A percentile compares a stretch with the other conserved stretches of the same genome.
phyloP scores from a whole-genome alignment of 2,329 filamentous ascomycete genomes.

The Chaetomium globosum region DNA sequence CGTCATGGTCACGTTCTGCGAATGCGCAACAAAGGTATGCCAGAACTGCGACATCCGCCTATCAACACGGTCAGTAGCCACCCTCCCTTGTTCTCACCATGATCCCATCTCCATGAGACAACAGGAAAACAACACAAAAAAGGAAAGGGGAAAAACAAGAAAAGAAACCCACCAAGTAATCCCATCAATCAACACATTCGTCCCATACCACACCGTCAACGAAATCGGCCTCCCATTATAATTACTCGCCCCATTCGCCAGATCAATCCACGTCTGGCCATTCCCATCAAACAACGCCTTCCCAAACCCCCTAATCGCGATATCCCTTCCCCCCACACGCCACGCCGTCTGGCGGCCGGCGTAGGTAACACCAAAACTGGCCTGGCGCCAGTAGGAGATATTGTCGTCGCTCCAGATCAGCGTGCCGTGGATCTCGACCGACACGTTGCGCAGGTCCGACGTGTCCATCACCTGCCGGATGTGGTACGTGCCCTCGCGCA shows the following conservation, averaged over 20 bases:
- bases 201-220: constrained; percentile 50
- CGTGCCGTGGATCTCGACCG: constrained; percentile 53
- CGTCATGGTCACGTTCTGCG: constrained; percentile 54
- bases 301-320: constrained; percentile 53
- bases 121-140: neutral
- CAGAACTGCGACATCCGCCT: constrained; percentile 53
- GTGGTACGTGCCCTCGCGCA: constrained; percentile 53
- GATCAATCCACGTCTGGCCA: constrained; percentile 51
- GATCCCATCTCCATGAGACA: neutral
- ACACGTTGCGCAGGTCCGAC: constrained; percentile 49
- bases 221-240: constrained; percentile 50
- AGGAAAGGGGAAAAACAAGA: neutral
- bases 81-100: neutral
- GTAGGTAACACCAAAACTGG: constrained; percentile 51
- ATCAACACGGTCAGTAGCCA: constrained; percentile 1
- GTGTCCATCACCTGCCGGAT: constrained; percentile 55
- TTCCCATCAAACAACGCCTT: constrained; percentile 51
- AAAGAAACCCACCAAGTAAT: constrained; percentile 41
- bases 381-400: constrained; percentile 53
- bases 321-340: constrained; percentile 53
- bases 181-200: constrained; percentile 50
- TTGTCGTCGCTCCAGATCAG: constrained; percentile 48
- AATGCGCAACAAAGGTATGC: constrained; percentile 51
- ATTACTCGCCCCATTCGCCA: constrained; percentile 47
- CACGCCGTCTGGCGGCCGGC: constrained; percentile 55